Conservation (phyloP, 225 moss, liverwort and hornwort genomes). For the Pseudisothecium myosuroides region DNA sequence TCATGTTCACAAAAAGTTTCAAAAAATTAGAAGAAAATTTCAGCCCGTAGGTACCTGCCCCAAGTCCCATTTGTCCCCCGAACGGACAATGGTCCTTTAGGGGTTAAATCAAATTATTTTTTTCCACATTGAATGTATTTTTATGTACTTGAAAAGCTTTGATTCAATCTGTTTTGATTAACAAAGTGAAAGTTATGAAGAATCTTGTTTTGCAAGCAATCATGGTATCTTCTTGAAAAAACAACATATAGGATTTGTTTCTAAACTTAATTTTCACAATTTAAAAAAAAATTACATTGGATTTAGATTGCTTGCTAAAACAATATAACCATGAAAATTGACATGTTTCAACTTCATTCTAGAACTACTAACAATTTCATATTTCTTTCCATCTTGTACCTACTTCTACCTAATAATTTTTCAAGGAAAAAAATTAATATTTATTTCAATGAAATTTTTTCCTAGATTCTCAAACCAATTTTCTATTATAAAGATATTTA, state of each 20-base stretch:
- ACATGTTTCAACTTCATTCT: too few relatives aligned
- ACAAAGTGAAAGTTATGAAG: not conserved
- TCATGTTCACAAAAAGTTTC: too few relatives aligned
- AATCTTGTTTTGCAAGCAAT: not conserved
- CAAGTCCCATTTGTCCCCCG: too few relatives aligned
- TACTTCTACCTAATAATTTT: not conserved
- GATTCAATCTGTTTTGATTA: not conserved
- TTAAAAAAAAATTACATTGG: too few relatives aligned
- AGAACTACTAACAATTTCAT: not conserved
- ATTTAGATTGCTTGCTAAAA: not conserved
- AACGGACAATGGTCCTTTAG: too few relatives aligned
- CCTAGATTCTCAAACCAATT: not conserved
- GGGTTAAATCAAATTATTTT: rapidly evolving
- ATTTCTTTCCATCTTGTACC: not conserved
- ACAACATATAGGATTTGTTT: rapidly evolving
- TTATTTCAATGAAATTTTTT: not conserved
- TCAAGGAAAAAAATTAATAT: too few relatives aligned
- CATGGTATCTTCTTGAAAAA: not conserved
- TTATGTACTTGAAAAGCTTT: rapidly evolving
- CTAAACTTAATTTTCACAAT: too few relatives aligned
- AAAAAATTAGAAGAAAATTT: too few relatives aligned
- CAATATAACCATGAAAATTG: not conserved
- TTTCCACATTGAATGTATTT: too few relatives aligned
- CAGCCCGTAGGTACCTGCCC: too few relatives aligned
- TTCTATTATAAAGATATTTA: not conserved